Evolutionary conservation across 805 yeast species (phyloP).

Genomic region (Candida tibetensis): DNA sequence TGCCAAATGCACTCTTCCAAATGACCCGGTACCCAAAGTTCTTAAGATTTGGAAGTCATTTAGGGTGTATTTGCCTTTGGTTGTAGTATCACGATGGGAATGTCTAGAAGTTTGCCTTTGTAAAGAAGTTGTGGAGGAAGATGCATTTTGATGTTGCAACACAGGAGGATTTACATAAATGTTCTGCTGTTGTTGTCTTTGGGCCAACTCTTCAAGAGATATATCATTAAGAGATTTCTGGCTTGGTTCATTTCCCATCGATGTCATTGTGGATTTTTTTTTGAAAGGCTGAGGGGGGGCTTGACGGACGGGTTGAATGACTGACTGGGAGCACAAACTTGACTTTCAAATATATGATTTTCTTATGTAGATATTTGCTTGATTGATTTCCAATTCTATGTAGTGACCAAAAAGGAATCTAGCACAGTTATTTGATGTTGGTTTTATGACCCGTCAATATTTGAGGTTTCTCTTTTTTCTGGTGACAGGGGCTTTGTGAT

Average conservation of each 20-base stretch:
- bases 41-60: slow-evolving; percentile 55
- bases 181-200: slow-evolving; percentile 28
- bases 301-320: slow-evolving; percentile 2
- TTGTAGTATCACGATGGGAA: slow-evolving; percentile 30
- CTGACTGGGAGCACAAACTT: no score
- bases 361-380: no score
- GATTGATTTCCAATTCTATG: no score
- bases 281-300: no score
- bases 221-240: slow-evolving; percentile 25
- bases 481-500: no score
- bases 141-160: slow-evolving; percentile 17
- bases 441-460: neutral
- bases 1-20: slow-evolving; percentile 59
- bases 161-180: slow-evolving; percentile 21
- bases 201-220: slow-evolving; percentile 26
- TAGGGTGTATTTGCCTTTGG: slow-evolving; percentile 57
- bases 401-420: no score
- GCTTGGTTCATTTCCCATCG: slow-evolving; percentile 24
- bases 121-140: slow-evolving; percentile 11
- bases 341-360: no score
- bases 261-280: slow-evolving; percentile 23
- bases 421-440: neutral
- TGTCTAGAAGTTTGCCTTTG: slow-evolving; percentile 11
- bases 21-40: slow-evolving; percentile 60
- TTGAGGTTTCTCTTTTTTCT: neutral